Base-by-base conservation (phyloP, 495 filamentous ascomycete species). In the Daldinia decipiens region DNA sequence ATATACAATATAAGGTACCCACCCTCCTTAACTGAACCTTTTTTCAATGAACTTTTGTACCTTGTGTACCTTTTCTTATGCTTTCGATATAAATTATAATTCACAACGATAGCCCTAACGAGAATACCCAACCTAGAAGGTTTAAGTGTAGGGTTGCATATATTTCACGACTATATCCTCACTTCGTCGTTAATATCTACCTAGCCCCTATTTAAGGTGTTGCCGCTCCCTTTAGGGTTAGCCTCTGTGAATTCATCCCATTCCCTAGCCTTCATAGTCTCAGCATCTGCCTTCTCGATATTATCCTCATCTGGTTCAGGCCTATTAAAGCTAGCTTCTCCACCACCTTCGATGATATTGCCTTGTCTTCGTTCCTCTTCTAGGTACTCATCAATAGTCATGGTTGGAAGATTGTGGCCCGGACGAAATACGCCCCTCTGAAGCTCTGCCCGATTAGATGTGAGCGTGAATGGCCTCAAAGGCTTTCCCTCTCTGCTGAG, bases 371-470 rank as follows among this genome's bases (percentile, higher is more conserved):
- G 84, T 79, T 99, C 95, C 81, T 99, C 95, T 52, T 95, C 95
- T 15, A 99, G 82, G 76, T 98, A 98, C 79, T 99, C 95, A 70
- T 99, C 96, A 65, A 99, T 98, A 0, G 88, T 92, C 95, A 98
- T 98, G 0, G 96, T 98, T 8, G 95, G 95, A 45, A 99, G 81
- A 79, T 91, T 97, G 77, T 99, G 95, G 7, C 94, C 92, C 2
- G 94, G 88, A 59, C 91, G 86, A 79, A 99, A 99, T 3, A 98
- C 95, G 4, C 94, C 93, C 52, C 90, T 82, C 59, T 89, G 90
- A 43, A 97, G 79, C 70, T 92, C 86, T 73, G 94, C 87, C 5
- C 95, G 87, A 58, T 86, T 92, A 73, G 91, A 89, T 1, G 95
- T 82, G 34, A 99, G 77, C 3, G 93, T 98, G 74, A 99, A 98